Base-by-base conservation (phyloP, 805 yeast species). In the Candida railenensis region DNA sequence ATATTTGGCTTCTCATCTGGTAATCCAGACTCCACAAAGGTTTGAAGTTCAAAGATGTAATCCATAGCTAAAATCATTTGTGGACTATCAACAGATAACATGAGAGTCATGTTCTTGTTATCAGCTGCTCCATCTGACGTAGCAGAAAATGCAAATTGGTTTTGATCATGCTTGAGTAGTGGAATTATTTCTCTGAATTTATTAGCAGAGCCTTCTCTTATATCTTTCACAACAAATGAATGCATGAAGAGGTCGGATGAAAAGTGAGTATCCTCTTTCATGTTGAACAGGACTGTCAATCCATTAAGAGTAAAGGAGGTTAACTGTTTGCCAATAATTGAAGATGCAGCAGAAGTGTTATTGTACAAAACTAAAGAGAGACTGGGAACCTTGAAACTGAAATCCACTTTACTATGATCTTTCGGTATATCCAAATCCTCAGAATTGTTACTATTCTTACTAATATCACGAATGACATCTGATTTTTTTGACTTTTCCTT, bases 131-230 rank as follows among this genome's bases (percentile, higher is more conserved):
- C 80, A 43, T 66, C 73, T 0, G 83, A 71, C 0, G 66, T 54
- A 0, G 78, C 71, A 16, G 73, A 71, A 1, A 87, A 81, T 67
- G 79, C 71, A 50, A 94, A 83, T 59, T 94, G 98, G 54, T 86
- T 73, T 19, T 81, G 81, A 1, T 77, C 81, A 32, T 82, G 78
- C 7, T 74, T 66, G 2, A 79, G 74, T 21, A 80, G 78, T 1
- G 98, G 97, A 37, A 94, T 82, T 28, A 94, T 81, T 49, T 91
- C 86, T 0, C 86, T 77, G 66, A 89, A 92, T 54, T 80, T 81
- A 67, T 87, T 92, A 25, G 76, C 81, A 18, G 77, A 78, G 4
- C 68, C 67, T 20, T 65, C 62, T 53, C 98, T 74, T 3, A 82
- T 78, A 65, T 94, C 99, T 45, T 79, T 81, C 2, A 91, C 86